Base-by-base conservation (phyloP, 2,329 filamentous ascomycete species). In the Sclerotinia nivalis region DNA sequence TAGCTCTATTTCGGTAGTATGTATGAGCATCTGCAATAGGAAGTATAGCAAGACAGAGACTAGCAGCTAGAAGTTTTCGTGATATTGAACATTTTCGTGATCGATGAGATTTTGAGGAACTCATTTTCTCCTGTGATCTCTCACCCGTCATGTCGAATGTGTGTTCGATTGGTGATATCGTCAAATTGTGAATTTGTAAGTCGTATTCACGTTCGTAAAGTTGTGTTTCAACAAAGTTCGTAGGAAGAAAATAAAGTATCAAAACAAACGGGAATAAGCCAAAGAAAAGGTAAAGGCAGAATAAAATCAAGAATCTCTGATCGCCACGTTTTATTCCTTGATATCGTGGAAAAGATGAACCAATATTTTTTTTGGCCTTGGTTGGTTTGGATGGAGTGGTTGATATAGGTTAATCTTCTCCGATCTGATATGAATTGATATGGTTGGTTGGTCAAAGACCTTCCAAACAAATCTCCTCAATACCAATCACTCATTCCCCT, bases 31-130 rank as follows among this genome's bases (percentile, higher is more conserved):
- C 69, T 37, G 69, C 59, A 43, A 69, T 64, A 28, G 72, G 72
- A 59, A 74, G 34, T 65, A 75, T 31, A 60, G 66, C 69, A 37
- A 75, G 55, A 18, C 73, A 50, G 22, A 73, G 47, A 13, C 74
- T 31, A 55, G 72, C 61, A 28, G 67, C 64, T 49, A 74, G 58
- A 31, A 74, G 59, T 61, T 59, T 62, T 5, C 34, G 58, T 37
- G 59, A 49, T n/a, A 56, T 40, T 31, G 69, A 65, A 34, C 68
- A 59, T 13, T 64, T 72, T 47, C 71, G 71, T 56, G 58, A 65
- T 60, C 52, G 73, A 55, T 55, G 54, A 34, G 52, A 40, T 67
- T 71, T 72, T 49, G 69, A 68, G 28, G 66, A 50, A 59, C 34
- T 68, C 71, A 73, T 74, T 25, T 8, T 69, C 10, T 20, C 13